Conservation (phyloP, 768 basidiomycete genomes). For the Boletus sp. region DNA sequence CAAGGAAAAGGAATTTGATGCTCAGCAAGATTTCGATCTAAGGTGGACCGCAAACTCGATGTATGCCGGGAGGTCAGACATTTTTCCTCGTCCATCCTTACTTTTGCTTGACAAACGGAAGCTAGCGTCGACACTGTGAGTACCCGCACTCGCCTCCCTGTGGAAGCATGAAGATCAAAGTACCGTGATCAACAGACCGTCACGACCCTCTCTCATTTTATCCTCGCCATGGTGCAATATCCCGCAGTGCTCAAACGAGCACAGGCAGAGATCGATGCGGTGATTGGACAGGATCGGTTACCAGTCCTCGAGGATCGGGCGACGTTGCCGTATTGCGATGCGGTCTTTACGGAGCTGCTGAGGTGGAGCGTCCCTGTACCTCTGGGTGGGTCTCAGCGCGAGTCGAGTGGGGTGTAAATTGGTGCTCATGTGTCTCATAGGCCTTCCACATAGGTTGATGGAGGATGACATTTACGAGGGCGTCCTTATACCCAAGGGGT, state of each 20-base stretch:
- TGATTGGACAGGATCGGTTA: slow-evolving; percentile 43
- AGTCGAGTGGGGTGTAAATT: neutral
- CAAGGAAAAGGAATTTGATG: slow-evolving; percentile 11
- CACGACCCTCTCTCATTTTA: slow-evolving; percentile 50
- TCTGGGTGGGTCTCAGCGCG: slow-evolving; percentile 39
- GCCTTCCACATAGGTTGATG: slow-evolving; percentile 61
- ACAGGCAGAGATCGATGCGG: slow-evolving; percentile 62
- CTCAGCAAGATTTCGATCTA: slow-evolving; percentile 58
- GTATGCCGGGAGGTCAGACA: slow-evolving; percentile 45
- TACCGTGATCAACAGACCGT: slow-evolving; percentile 41
- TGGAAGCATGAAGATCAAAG: slow-evolving; percentile 1
- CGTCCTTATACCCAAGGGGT: slow-evolving; percentile 59
- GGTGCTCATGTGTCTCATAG: slow-evolving; percentile 30
- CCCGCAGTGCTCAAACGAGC: slow-evolving; percentile 56
- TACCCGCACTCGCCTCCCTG: neutral
- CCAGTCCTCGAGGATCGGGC: slow-evolving; percentile 57
- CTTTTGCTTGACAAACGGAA: neutral
- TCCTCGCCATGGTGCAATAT: slow-evolving; percentile 63
- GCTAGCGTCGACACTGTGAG: slow-evolving; percentile 63
- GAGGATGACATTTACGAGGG: slow-evolving; percentile 64
- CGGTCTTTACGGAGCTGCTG: slow-evolving; percentile 51
- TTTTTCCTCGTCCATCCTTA: neutral
- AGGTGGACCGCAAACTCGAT: slow-evolving; percentile 85
- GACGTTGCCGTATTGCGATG: slow-evolving; percentile 56
- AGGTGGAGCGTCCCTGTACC: slow-evolving; percentile 60